A percentile compares a stretch with the other conserved stretches of the same genome.
These are phyloP conservation scores for Pilobolus umbonatus DNA, from an alignment of 192 early-diverging fungal genomes.

Conservation along the genomic window DNA sequence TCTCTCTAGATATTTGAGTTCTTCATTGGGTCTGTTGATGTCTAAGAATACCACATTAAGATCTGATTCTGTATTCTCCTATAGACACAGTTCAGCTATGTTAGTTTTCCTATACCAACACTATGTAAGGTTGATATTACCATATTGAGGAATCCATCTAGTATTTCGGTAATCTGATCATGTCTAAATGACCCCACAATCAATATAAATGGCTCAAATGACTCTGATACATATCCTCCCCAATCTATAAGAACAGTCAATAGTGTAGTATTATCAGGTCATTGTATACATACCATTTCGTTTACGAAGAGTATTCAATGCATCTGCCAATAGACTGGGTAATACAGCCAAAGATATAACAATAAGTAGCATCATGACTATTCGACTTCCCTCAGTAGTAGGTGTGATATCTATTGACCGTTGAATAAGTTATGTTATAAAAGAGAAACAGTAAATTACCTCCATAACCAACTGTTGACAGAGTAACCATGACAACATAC, in stretches of 20 bases:
- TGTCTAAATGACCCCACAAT: constrained; percentile 42
- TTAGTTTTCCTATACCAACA: background rate
- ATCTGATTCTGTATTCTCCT: constrained; percentile 42
- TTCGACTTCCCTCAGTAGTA: constrained; percentile 42
- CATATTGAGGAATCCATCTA: constrained; percentile 42
- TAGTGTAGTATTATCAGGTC: background rate
- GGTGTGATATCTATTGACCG: constrained; percentile 51
- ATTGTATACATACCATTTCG: constrained; percentile 10
- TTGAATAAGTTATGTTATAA: background rate
- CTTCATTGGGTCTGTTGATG: constrained; percentile 39
- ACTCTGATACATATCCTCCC: constrained; percentile 23
- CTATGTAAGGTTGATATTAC: constrained; percentile 11
- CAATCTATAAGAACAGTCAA: constrained; percentile 13
- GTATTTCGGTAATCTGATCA: constrained; percentile 39
- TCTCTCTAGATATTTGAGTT: constrained; percentile 39
- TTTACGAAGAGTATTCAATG: constrained; percentile 35
- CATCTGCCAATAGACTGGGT: constrained; percentile 50
- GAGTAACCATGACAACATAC: constrained; percentile 60
- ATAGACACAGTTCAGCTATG: background rate
- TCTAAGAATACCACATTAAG: constrained; percentile 46
- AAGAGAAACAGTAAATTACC: constrained; percentile 14
- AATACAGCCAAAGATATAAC: constrained; percentile 54
- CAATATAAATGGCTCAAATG: constrained; percentile 34
- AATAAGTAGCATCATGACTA: constrained; percentile 58
- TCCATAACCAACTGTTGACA: constrained; percentile 73